These are phyloP conservation scores for Candida sakaeoensis DNA, from an alignment of 805 yeast species.

Conservation along the genomic window DNA sequence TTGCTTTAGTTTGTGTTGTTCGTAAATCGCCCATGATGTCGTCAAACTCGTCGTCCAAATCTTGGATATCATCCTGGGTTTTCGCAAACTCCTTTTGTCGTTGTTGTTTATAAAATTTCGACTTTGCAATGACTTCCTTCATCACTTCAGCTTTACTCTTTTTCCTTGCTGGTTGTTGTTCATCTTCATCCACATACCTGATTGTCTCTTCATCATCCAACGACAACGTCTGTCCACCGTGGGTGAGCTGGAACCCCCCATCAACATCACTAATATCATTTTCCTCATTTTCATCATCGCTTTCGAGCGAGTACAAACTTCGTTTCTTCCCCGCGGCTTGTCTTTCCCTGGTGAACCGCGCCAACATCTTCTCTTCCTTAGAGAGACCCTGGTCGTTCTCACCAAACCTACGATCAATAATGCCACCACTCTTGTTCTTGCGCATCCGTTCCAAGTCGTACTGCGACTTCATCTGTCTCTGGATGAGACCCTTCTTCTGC, in stretches of 20 bases:
- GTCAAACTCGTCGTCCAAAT: slow-evolving; percentile 70
- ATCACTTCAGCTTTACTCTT: slow-evolving; percentile 81
- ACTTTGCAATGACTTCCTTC: slow-evolving; percentile 81
- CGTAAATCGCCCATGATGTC: slow-evolving; percentile 59
- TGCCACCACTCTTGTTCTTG: slow-evolving; percentile 72
- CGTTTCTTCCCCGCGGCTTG: slow-evolving; percentile 58
- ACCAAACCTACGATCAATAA: slow-evolving; percentile 88
- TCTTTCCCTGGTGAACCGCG: slow-evolving; percentile 86
- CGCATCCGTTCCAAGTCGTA: slow-evolving; percentile 61
- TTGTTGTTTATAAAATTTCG: slow-evolving; percentile 72
- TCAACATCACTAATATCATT: slow-evolving; percentile 43
- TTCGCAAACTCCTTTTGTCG: slow-evolving; percentile 64
- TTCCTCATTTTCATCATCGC: slow-evolving; percentile 68
- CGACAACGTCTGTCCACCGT: slow-evolving; percentile 67
- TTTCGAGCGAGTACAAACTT: slow-evolving; percentile 52
- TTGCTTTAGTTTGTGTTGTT: slow-evolving; percentile 10
- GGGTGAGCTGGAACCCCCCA: slow-evolving; percentile 59
- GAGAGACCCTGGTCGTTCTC: slow-evolving; percentile 67
- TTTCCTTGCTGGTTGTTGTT: slow-evolving; percentile 47
- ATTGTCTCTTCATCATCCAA: slow-evolving; percentile 44
- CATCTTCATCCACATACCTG: slow-evolving; percentile 39
- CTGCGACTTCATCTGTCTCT: slow-evolving; percentile 46
- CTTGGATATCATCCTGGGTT: slow-evolving; percentile 57
- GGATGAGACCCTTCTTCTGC: slow-evolving; percentile 29
- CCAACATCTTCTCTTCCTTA: slow-evolving; percentile 93